A percentile compares a stretch with the other conserved stretches of the same genome.
Conservation (phyloP, 768 basidiomycete genomes). For the Suillus ampliporus region DNA sequence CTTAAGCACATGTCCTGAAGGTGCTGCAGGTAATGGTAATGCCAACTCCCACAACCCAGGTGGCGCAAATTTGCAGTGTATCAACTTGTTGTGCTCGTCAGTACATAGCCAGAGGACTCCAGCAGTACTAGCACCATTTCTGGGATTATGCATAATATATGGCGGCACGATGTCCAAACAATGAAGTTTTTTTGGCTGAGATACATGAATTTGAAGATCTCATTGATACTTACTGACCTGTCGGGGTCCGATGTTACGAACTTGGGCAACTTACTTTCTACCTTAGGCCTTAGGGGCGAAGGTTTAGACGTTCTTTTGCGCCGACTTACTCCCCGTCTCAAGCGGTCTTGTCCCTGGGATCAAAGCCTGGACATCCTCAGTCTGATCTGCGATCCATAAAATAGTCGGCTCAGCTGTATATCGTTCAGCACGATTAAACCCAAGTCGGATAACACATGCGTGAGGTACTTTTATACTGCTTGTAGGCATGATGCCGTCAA, state of each 20-base stretch:
- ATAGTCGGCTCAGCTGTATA: too few relatives aligned
- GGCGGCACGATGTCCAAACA: background rate
- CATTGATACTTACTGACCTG: too few relatives aligned
- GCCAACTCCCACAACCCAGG: too few relatives aligned
- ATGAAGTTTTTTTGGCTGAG: background rate
- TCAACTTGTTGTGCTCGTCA: background rate
- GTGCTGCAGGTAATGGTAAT: too few relatives aligned
- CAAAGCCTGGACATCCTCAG: slow-evolving; percentile 53
- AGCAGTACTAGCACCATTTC: background rate
- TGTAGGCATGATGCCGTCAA: too few relatives aligned
- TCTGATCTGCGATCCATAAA: slow-evolving; percentile 38
- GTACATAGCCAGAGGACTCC: background rate
- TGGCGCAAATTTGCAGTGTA: too few relatives aligned
- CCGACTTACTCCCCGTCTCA: slow-evolving; percentile 63
- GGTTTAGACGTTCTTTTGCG: slow-evolving; percentile 48
- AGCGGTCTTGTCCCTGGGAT: slow-evolving; percentile 59
- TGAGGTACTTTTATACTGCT: too few relatives aligned
- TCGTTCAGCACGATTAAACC: too few relatives aligned
- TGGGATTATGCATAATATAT: background rate
- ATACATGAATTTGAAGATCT: background rate
- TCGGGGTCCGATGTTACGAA: background rate
- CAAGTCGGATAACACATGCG: too few relatives aligned
- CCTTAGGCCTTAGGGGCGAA: slow-evolving; percentile 66
- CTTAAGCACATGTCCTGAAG: too few relatives aligned
- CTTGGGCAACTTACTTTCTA: slow-evolving; percentile 15